Conservation (phyloP, 2,329 filamentous ascomycete genomes). For the Apiospora pterosperma region DNA sequence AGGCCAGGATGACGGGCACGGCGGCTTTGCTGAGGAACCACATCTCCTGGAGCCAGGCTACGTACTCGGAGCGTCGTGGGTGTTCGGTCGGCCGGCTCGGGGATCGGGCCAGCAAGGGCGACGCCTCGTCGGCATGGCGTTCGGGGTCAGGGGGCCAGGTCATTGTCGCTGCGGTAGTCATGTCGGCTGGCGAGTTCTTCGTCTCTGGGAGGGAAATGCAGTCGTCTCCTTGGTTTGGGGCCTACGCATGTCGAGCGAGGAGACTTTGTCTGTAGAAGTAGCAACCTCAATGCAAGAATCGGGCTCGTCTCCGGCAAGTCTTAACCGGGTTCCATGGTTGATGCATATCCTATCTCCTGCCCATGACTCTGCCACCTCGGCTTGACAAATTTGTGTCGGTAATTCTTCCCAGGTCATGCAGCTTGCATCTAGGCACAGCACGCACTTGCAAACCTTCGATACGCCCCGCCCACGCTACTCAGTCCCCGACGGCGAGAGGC, state of each 20-base stretch:
- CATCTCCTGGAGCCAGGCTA: slow-evolving; percentile 54
- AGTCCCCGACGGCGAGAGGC: not conserved
- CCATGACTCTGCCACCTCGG: too few relatives aligned
- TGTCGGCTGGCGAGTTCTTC: not conserved
- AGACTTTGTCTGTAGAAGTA: not conserved
- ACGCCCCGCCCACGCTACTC: not conserved
- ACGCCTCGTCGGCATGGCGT: not conserved
- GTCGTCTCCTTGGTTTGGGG: too few relatives aligned
- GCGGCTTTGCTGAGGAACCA: slow-evolving; percentile 66
- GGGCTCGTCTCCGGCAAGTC: not conserved
- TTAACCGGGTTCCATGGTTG: not conserved
- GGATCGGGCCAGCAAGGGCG: not conserved
- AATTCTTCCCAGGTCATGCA: not conserved
- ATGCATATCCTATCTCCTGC: not conserved
- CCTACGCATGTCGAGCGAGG: not conserved
- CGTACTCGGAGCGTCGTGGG: not conserved
- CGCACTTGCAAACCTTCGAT: not conserved
- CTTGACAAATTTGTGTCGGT: not conserved
- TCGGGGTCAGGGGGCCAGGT: not conserved
- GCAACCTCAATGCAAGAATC: not conserved
- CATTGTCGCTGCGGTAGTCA: not conserved
- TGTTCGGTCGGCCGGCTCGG: not conserved
- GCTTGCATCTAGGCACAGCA: not conserved
- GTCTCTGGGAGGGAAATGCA: not conserved
- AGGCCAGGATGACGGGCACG: slow-evolving; percentile 77